Evolutionary conservation across 2,329 filamentous ascomycete genomes (phyloP), one percentile per base, ranked within the genome.

Genomic region (Fusarium brevicatenulatum): DNA sequence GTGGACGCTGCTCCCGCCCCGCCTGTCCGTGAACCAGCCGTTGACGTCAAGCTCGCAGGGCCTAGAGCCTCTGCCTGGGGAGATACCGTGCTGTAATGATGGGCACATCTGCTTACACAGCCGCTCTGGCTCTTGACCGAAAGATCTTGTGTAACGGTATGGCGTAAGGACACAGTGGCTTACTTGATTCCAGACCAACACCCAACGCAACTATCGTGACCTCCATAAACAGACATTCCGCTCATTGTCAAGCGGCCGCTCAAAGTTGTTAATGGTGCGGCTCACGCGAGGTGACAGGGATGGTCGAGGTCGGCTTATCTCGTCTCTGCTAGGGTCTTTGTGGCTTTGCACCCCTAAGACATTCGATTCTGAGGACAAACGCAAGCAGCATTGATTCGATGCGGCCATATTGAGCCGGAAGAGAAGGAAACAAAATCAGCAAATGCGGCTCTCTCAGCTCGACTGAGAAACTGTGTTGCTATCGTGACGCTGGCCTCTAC

Each of bases 41-140:
- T 73, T 72, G 71, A 73, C 71, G 71, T 73, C 63, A 69, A 49
- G 52, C 54, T 65, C 52, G 42, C 66, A 68, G 39, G 46, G 34
- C 54, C 37, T 9, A 46, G 58, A 73, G 42, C 60, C 70, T 50
- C 52, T 67, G 28, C 28, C 40, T 43, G 37, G 25, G 19, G 40
- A 40, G 32, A 19, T 36, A 36, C 15, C 8, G 32, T 32, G 7
- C 13, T 7, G 21, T 23, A 34, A 59, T 70, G 60, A 70, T 70
- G 53, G 54, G 54, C 40, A 66, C 52, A 60, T 49, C 30, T 49
- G 44, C 54, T 55, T 54, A 63, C 63, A 63, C 56, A 54, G 46
- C 46, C 28, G 30, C 37, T 47, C 49, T 30, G 12, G 12, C 49
- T 68, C 57, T 34, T 56, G 49, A 64, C 65, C 39, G 34, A 23